phyloP scores from a whole-genome alignment of 163 green algal species.

The Chloromonas sp. region DNA sequence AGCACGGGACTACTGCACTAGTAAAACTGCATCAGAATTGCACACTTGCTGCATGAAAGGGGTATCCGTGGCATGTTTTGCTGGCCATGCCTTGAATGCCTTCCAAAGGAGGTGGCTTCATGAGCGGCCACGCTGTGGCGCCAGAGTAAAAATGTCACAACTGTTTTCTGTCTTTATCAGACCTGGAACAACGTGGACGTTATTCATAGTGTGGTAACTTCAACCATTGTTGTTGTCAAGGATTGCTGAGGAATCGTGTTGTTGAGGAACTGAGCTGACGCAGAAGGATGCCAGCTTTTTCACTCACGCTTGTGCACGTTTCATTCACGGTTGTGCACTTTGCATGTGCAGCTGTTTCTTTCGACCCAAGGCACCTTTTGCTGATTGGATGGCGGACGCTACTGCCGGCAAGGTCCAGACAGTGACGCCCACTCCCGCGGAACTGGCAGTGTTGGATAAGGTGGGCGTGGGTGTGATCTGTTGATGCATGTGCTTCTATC shows the following conservation, averaged over 20 bases:
- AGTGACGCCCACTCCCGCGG: slow-evolving; percentile 12
- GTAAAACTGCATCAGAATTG: too few relatives aligned
- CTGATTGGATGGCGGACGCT: slow-evolving; percentile 31
- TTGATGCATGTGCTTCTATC: not conserved
- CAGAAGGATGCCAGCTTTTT: not conserved
- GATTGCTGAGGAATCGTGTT: not conserved
- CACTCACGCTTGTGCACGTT: not conserved
- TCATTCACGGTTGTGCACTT: not conserved
- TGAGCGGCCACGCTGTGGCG: too few relatives aligned
- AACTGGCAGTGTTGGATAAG: slow-evolving; percentile 28
- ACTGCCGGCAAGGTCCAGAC: slow-evolving; percentile 10
- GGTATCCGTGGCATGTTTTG: too few relatives aligned
- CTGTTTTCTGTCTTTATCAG: too few relatives aligned
- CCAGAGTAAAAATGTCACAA: too few relatives aligned
- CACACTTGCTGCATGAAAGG: too few relatives aligned
- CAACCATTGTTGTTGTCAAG: too few relatives aligned
- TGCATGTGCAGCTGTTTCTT: slow-evolving; percentile 27
- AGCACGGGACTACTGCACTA: too few relatives aligned
- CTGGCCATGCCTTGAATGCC: too few relatives aligned
- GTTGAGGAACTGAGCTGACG: not conserved
- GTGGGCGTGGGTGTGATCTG: not conserved
- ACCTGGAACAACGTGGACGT: too few relatives aligned
- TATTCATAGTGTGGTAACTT: too few relatives aligned
- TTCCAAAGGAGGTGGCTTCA: too few relatives aligned
- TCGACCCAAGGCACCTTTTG: slow-evolving; percentile 33